Percentiles rank a stretch among this genome's conserved stretches.
Evolutionary conservation across 2,329 filamentous ascomycete species (phyloP).

Genomic region (Monascus ruber): DNA sequence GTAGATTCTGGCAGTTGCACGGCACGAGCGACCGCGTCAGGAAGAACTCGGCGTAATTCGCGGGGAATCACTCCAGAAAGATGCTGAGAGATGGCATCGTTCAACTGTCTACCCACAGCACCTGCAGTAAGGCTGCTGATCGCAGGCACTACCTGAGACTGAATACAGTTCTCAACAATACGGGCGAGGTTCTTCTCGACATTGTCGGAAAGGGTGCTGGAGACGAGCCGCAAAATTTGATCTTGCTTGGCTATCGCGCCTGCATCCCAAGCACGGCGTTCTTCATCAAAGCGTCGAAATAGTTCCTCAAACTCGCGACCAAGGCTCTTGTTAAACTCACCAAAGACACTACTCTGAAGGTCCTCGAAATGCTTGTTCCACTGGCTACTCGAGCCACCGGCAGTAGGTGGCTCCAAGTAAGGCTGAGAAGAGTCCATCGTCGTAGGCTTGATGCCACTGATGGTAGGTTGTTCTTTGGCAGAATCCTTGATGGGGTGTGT

Average conservation of each 20-base stretch:
- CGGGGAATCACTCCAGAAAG: slow-evolving; percentile 57
- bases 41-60: slow-evolving; percentile 61
- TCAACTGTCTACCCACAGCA: slow-evolving; percentile 60
- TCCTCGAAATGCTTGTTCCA: slow-evolving; percentile 51
- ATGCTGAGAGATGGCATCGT: slow-evolving; percentile 54
- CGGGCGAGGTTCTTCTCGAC: slow-evolving; percentile 64
- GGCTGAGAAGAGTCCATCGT: slow-evolving; percentile 1
- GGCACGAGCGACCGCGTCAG: slow-evolving; percentile 53
- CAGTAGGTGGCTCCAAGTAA: slow-evolving; percentile 15
- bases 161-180: slow-evolving; percentile 66
- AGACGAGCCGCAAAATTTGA: slow-evolving; percentile 56
- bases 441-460: slow-evolving; percentile 5
- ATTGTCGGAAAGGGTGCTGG: slow-evolving; percentile 57
- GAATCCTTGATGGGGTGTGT: slow-evolving; percentile 3
- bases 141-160: slow-evolving; percentile 62
- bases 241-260: slow-evolving; percentile 56
- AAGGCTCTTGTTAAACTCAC: slow-evolving; percentile 37
- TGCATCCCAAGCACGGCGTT: slow-evolving; percentile 54
- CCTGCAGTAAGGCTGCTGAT: slow-evolving; percentile 57
- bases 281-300: slow-evolving; percentile 55
- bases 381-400: slow-evolving; percentile 43
- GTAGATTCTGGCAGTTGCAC: slow-evolving; percentile 64
- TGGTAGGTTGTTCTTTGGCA: slow-evolving; percentile 4
- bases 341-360: slow-evolving; percentile 36
- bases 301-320: slow-evolving; percentile 43